Evolutionary conservation across 2,329 filamentous ascomycete genomes (phyloP).

Genomic region (Clarireedia hainanense): DNA sequence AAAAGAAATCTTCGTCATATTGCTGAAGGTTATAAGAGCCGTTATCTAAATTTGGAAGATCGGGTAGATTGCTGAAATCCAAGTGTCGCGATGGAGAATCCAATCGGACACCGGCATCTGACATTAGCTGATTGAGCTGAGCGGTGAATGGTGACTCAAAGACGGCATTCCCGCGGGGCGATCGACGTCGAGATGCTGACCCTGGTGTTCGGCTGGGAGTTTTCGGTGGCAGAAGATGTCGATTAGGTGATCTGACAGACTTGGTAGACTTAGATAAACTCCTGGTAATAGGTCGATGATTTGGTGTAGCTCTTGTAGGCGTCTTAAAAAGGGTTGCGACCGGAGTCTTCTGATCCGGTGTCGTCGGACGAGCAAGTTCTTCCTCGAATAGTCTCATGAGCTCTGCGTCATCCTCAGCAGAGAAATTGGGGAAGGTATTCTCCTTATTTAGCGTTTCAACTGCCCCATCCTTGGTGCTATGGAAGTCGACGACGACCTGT

Average conservation of each 20-base stretch:
- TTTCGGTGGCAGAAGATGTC: conserved; percentile 17
- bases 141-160: conserved; percentile 32
- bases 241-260: conserved; percentile 25
- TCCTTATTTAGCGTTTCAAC: conserved; percentile 25
- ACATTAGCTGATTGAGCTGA: conserved; percentile 27
- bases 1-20: conserved; percentile 34
- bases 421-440: conserved; percentile 21
- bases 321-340: conserved; percentile 28
- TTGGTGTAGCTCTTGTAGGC: conserved; percentile 28
- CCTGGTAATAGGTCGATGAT: conserved; percentile 26
- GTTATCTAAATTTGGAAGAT: conserved; percentile 18
- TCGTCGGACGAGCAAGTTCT: conserved; percentile 26
- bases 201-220: conserved; percentile 25
- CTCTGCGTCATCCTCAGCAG: conserved; percentile 22
- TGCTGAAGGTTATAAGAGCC: conserved; percentile 12
- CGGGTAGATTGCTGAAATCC: conserved; percentile 31
- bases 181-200: conserved; percentile 20
- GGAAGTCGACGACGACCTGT: conserved; percentile 34
- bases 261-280: conserved; percentile 25
- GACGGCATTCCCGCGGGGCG: conserved; percentile 18
- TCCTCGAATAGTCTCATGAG: conserved; percentile 27
- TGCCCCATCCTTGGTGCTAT: conserved; percentile 20
- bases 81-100: conserved; percentile 23
- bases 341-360: conserved; percentile 20
- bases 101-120: conserved; percentile 22